Percentiles rank a stretch among this genome's conserved stretches.
Evolutionary conservation across 2,329 filamentous ascomycete species (phyloP).

Genomic region (Xylaria sp.): DNA sequence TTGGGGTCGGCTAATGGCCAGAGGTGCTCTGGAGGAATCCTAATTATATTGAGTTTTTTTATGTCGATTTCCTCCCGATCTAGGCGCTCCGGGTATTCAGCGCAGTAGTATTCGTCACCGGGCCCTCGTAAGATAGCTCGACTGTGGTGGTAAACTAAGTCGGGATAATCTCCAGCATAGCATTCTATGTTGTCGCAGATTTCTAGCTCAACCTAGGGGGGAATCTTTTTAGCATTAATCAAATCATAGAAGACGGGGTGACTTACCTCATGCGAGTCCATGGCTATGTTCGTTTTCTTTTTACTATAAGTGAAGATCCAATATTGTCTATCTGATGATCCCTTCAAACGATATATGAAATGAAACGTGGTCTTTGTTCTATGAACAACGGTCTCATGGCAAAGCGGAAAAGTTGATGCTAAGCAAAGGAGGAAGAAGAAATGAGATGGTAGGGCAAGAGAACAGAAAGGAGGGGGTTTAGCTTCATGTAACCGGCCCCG

Average conservation of each 20-base stretch:
- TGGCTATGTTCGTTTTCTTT: neutral
- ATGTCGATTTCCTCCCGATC: neutral
- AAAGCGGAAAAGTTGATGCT: neutral
- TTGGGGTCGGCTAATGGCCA: constrained; percentile 7
- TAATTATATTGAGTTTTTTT: neutral
- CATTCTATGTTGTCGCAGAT: neutral
- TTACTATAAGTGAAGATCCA: neutral
- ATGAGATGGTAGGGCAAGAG: neutral
- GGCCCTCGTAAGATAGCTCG: neutral
- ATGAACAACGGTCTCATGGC: neutral
- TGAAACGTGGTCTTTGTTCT: neutral
- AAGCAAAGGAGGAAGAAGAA: neutral
- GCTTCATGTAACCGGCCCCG: neutral
- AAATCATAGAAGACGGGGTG: neutral
- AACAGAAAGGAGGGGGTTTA: neutral
- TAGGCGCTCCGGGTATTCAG: neutral
- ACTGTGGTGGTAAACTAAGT: neutral
- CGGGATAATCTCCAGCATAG: neutral
- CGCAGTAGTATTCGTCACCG: neutral
- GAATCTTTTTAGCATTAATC: neutral
- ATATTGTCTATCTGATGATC: no score
- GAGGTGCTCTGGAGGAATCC: constrained; percentile 7
- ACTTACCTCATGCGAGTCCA: neutral
- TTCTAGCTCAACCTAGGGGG: neutral
- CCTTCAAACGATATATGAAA: neutral